Evolutionary conservation across 1,139 yeast species (phyloP).

Genomic region (Candida tunisiensis): DNA sequence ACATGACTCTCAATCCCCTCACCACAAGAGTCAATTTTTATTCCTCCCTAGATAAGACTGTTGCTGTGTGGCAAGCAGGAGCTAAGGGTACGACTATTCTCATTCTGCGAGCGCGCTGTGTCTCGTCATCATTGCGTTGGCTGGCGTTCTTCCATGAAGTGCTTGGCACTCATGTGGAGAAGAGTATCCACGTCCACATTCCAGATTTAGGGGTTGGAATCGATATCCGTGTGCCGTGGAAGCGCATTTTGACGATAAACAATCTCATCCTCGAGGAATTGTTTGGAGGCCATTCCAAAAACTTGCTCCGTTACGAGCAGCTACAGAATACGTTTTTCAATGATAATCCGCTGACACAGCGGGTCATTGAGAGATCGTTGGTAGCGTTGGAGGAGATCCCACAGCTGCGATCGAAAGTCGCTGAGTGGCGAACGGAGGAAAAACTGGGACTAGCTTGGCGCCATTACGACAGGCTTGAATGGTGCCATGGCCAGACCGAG

Average conservation of each 20-base stretch:
- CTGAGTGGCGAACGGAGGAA: constrained; percentile 1
- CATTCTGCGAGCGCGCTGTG: constrained; percentile 37
- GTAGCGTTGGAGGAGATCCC: too few relatives aligned
- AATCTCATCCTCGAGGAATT: too few relatives aligned
- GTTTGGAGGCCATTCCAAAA: too few relatives aligned
- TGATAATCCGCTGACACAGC: too few relatives aligned
- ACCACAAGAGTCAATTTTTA: constrained; percentile 32
- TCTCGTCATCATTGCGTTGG: constrained; percentile 34
- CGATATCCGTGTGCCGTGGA: constrained; percentile 22
- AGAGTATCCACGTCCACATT: constrained; percentile 24
- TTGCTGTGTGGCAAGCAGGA: constrained; percentile 28
- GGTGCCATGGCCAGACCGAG: constrained; percentile 44
- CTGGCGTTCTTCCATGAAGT: constrained; percentile 34
- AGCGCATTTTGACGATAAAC: too few relatives aligned
- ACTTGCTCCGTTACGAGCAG: too few relatives aligned
- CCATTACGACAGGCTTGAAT: constrained; percentile 58
- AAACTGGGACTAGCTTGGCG: constrained; percentile 43
- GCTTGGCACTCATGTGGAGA: constrained; percentile 15
- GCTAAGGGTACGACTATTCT: constrained; percentile 22
- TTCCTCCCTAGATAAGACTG: constrained; percentile 51
- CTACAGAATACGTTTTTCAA: too few relatives aligned
- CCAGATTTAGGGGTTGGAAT: constrained; percentile 36
- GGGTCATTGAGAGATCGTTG: too few relatives aligned
- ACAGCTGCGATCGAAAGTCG: too few relatives aligned
- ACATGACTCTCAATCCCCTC: constrained; percentile 5